Percentiles rank a stretch among this genome's conserved stretches.
phyloP scores from a whole-genome alignment of 352 stramenopile species.

The Phytophthora citricola region DNA sequence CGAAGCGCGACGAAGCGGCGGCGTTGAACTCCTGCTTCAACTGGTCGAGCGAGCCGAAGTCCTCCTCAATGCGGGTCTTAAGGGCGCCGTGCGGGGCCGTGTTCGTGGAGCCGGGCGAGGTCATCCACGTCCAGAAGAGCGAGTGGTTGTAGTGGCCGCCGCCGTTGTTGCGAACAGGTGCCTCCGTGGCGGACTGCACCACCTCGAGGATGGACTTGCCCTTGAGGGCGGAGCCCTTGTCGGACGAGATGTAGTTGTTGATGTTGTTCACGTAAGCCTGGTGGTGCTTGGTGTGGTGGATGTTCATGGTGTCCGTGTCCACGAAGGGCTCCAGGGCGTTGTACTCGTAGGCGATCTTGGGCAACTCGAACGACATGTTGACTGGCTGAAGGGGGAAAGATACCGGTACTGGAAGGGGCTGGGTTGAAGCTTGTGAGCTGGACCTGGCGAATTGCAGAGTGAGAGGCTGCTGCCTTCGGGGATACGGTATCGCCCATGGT shows the following conservation, averaged over 20 bases:
- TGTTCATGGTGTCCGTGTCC: conserved; percentile 91
- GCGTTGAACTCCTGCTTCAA: conserved; percentile 92
- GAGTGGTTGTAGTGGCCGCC: conserved; percentile 88
- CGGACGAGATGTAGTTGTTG: conserved; percentile 86
- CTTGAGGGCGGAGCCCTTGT: conserved; percentile 73
- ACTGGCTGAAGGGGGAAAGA: background rate
- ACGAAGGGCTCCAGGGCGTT: conserved; percentile 90
- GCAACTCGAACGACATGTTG: conserved; percentile 82
- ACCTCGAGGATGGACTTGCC: conserved; percentile 87
- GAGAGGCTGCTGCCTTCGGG: conserved; percentile 1
- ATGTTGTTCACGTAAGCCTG: conserved; percentile 92
- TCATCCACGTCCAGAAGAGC: conserved; percentile 96
- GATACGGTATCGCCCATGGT: conserved; percentile 18
- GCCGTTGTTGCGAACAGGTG: conserved; percentile 85
- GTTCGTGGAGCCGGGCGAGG: conserved; percentile 74
- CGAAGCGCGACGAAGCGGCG: conserved; percentile 87
- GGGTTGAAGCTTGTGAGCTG: conserved; percentile 30
- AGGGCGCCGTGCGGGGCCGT: conserved; percentile 82
- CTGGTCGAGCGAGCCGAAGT: conserved; percentile 92
- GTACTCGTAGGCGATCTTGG: conserved; percentile 87
- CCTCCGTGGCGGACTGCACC: conserved; percentile 74
- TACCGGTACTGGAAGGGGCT: background rate
- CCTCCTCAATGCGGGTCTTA: conserved; percentile 85
- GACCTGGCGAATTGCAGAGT: conserved; percentile 43
- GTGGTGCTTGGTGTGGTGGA: conserved; percentile 94